These are phyloP conservation scores for Psilocybe cubensis DNA, from an alignment of 768 basidiomycete genomes.

Conservation along the genomic window DNA sequence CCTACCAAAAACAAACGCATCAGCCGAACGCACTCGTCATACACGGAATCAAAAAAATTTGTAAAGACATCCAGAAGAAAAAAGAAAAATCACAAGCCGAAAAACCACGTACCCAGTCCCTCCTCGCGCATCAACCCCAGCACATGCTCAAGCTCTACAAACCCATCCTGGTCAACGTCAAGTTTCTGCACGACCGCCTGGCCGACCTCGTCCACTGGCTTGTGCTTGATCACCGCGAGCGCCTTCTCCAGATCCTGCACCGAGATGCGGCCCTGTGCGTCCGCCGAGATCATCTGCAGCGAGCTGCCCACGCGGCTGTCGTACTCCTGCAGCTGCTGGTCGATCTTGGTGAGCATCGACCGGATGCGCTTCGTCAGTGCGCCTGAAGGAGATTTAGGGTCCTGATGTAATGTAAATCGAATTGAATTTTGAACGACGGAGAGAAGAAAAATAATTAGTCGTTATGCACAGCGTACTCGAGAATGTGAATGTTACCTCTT, in stretches of 20 bases:
- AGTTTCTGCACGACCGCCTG: conserved; percentile 89
- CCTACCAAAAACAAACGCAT: conserved; percentile 42
- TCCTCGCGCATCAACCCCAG: conserved; percentile 87
- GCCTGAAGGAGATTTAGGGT: conserved; percentile 79
- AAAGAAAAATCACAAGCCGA: background rate
- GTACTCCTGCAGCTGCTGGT: conserved; percentile 89
- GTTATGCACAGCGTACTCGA: background rate
- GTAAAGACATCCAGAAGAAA: background rate
- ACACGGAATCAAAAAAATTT: background rate
- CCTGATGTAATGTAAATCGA: conserved; percentile 36
- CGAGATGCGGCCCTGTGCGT: conserved; percentile 87
- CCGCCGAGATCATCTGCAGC: conserved; percentile 84
- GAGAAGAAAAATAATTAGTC: background rate
- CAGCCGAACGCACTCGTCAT: conserved; percentile 7
- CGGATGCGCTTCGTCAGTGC: conserved; percentile 96
- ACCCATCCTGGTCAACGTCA: conserved; percentile 96
- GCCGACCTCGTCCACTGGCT: conserved; percentile 87
- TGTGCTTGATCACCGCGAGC: conserved; percentile 91
- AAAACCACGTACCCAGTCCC: conserved; percentile 62
- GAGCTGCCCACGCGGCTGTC: conserved; percentile 86
- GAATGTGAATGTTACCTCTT: conserved; percentile 58
- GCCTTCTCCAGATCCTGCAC: conserved; percentile 90
- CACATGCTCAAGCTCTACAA: conserved; percentile 94
- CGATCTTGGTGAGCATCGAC: conserved; percentile 94
- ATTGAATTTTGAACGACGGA: no score